Conservation (phyloP, 176 grass and related monocot species). For the Zizania latifolia region DNA sequence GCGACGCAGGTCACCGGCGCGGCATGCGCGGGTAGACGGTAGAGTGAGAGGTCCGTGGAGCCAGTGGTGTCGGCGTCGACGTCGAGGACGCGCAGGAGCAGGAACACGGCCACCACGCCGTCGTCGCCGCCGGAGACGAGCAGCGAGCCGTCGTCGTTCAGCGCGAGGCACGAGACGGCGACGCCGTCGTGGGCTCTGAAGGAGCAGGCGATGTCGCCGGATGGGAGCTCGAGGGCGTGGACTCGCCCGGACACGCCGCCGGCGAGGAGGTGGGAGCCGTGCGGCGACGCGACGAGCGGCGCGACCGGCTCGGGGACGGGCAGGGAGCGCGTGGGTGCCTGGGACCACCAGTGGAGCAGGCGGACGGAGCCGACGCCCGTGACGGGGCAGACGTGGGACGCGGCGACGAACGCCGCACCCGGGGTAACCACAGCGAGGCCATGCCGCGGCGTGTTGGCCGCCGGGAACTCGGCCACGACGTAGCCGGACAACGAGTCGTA, state of each 20-base stretch:
- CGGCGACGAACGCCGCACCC: neutral
- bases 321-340: neutral
- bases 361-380: neutral
- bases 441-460: slow-evolving; percentile 5
- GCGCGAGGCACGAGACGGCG: slow-evolving; percentile 1
- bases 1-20: neutral
- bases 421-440: neutral
- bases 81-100: slow-evolving; percentile 14
- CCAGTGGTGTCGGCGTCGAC: neutral
- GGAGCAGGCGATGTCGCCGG: neutral
- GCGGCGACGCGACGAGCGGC: neutral
- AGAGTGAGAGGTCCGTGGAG: neutral
- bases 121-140: slow-evolving; percentile 23
- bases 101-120: slow-evolving; percentile 13
- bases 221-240: slow-evolving; percentile 19
- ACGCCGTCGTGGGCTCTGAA: neutral
- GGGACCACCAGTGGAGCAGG: slow-evolving; percentile 3
- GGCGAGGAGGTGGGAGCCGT: slow-evolving; percentile 18
- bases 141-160: slow-evolving; percentile 35
- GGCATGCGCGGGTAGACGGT: neutral
- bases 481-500: slow-evolving; percentile 20
- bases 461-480: slow-evolving; percentile 11
- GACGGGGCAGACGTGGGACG: slow-evolving; percentile 17
- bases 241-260: slow-evolving; percentile 14
- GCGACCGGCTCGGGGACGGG: neutral